Evolutionary conservation across 2,329 filamentous ascomycete genomes (phyloP).

Genomic region (Claviceps monticola): DNA sequence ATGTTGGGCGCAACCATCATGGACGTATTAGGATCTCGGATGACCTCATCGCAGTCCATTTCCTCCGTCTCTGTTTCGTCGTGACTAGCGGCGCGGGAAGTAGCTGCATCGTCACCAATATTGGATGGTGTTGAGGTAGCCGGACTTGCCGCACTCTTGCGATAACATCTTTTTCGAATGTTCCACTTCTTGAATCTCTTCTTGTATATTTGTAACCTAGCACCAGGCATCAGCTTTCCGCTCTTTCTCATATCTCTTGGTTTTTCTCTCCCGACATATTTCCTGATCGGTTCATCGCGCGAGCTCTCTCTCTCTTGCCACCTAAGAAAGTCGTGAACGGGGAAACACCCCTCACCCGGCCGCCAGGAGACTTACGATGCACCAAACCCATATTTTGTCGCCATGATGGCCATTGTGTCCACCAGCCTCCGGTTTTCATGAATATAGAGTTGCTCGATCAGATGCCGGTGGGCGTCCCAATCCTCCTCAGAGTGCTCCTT

Average conservation of each 20-base stretch:
- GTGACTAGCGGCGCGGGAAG: not conserved
- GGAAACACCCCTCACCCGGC: too few relatives aligned
- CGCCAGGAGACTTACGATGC: conserved; percentile 20
- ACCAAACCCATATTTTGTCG: conserved; percentile 20
- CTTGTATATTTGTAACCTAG: conserved; percentile 26
- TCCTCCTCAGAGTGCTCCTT: conserved; percentile 23
- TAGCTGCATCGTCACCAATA: not conserved
- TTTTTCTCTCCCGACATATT: not conserved
- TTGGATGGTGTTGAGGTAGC: conserved; percentile 3
- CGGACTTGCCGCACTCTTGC: conserved; percentile 10
- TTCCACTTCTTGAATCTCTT: conserved; percentile 26
- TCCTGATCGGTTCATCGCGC: not conserved
- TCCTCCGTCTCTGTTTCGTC: conserved; percentile 3
- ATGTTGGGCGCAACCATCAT: conserved; percentile 11
- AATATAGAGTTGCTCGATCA: conserved; percentile 22
- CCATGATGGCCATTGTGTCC: conserved; percentile 23
- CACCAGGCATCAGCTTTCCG: not conserved
- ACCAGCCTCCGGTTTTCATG: conserved; percentile 21
- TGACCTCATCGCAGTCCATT: not conserved
- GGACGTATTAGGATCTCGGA: not conserved
- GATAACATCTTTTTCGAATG: conserved; percentile 22
- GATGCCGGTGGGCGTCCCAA: conserved; percentile 19
- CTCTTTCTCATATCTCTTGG: not conserved
- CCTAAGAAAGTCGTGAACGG: not conserved
- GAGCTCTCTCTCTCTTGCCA: not conserved